Evolutionary conservation across 306 rosid genomes (phyloP).

Genomic region (Fagus crenata): DNA sequence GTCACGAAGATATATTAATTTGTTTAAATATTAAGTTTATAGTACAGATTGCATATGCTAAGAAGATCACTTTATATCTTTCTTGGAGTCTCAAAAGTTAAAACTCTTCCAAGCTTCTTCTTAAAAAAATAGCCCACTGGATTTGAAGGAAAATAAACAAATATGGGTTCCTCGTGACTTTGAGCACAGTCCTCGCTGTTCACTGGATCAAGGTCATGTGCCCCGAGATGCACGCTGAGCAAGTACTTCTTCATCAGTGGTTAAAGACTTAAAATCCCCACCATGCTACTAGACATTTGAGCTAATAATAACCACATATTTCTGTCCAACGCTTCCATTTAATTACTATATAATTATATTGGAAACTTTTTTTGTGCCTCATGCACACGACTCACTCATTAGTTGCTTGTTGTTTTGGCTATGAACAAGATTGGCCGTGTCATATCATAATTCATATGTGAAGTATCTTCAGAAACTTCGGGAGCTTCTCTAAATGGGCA

Average conservation of each 20-base stretch:
- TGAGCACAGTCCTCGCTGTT: conserved; percentile 15
- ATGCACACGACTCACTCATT: neutral
- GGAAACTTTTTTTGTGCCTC: neutral
- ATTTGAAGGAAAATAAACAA: neutral
- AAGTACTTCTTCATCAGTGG: neutral
- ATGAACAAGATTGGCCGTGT: neutral
- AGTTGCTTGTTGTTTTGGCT: neutral
- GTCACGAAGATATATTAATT: neutral
- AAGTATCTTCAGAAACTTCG: neutral
- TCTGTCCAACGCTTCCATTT: neutral
- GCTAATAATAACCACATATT: neutral
- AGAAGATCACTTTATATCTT: conserved; percentile 16
- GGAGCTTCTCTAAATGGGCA: neutral
- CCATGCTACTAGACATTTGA: neutral
- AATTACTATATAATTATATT: neutral
- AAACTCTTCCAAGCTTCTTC: neutral
- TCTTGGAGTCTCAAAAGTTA: conserved; percentile 6
- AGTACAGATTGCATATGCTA: neutral
- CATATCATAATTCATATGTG: neutral
- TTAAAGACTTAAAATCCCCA: neutral
- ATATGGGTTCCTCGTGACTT: conserved; percentile 4
- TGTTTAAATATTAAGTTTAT: neutral
- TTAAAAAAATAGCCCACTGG: neutral
- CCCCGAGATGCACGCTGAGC: conserved; percentile 15
- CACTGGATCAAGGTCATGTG: conserved; percentile 11